Base-by-base conservation (phyloP, 2,329 filamentous ascomycete genomes). In the Pseudodiploospora longispora region DNA sequence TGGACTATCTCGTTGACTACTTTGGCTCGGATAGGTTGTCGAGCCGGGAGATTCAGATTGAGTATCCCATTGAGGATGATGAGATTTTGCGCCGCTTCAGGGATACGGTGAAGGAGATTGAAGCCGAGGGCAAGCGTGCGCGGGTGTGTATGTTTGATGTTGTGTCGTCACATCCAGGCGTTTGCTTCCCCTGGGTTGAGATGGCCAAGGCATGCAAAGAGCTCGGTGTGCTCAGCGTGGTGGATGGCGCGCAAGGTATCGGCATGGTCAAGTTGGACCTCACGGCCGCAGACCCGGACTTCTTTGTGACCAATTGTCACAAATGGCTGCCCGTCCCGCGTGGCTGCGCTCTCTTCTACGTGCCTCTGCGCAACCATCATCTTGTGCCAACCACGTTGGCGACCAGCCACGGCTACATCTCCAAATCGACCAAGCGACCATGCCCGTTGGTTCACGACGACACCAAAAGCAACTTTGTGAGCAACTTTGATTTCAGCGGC, bases 301-400 rank as follows among this genome's bases (percentile, higher is more conserved):
- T 95, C 66, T 87, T 94, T 57, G 76, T 91, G 10, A 83, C 75
- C 44, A 96, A 96, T 61, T 87, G 82, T 54, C 87, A 95, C 69
- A 95, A 95, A 69, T 97, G 91, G 91, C 78, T 96, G 6, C 82
- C 80, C 57, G 78, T 80, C 1, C 91, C 90, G 1, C 80, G 90
- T 30, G 84, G 83, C 10, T 89, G 85, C 59, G 88, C 88, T 3
- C 69, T 93, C 4, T 78, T 96, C 51, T 85, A 94, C 63, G 85
- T 93, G 1, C 85, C 89, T 0, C 47, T 71, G 12, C 75, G 83
- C 27, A 89, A 94, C 61, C 91, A 96, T 61, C 67, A 71, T 40
- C 63, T 94, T 36, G 79, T 96, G 36, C 76, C 80, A 10, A 82
- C 82, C 2, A 83, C 87, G 0, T 62, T 94, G 30, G 86, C 88